A percentile compares a stretch with the other conserved stretches of the same genome.
phyloP scores from a whole-genome alignment of 73 alveolate genomes.

The Vitrella brassicaformis region DNA sequence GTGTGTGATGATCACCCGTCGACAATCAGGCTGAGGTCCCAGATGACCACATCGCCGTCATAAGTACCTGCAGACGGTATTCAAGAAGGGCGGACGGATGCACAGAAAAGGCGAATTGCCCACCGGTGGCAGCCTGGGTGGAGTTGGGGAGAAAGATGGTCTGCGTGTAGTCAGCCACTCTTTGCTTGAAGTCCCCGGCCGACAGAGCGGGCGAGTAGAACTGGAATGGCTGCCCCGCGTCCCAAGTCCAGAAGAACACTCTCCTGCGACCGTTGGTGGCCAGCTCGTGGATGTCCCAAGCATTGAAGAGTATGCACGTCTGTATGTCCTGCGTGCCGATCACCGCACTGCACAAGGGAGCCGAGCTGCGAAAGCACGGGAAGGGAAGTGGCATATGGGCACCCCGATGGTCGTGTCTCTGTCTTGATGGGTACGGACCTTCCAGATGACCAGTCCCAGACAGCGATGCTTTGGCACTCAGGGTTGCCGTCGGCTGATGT shows the following conservation, averaged over 20 bases:
- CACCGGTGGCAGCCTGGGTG: conserved; percentile 1
- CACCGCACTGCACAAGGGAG: neutral
- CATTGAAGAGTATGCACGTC: conserved; percentile 35
- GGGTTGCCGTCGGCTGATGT: too few relatives aligned
- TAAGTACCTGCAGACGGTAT: conserved; percentile 80
- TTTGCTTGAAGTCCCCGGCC: conserved; percentile 36
- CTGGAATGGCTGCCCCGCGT: conserved; percentile 49
- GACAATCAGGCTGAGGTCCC: conserved; percentile 82
- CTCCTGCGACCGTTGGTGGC: conserved; percentile 58
- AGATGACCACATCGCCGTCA: conserved; percentile 82
- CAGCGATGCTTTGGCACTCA: conserved; percentile 23
- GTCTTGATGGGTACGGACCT: too few relatives aligned
- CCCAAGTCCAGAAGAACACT: conserved; percentile 60
- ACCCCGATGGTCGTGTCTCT: too few relatives aligned
- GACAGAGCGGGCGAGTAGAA: conserved; percentile 55
- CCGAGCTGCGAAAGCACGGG: neutral
- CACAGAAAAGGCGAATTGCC: conserved; percentile 52
- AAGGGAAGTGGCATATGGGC: too few relatives aligned
- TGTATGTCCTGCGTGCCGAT: conserved; percentile 2
- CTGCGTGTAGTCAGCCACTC: conserved; percentile 6
- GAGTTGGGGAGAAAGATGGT: conserved; percentile 25
- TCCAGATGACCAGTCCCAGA: conserved; percentile 39
- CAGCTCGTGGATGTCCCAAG: conserved; percentile 46
- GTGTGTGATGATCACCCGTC: too few relatives aligned
- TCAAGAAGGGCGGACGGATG: too few relatives aligned